A percentile compares a stretch with the other conserved stretches of the same genome.
These are phyloP conservation scores for Kwoniella europaea DNA, from an alignment of 768 basidiomycete genomes.

Conservation along the genomic window DNA sequence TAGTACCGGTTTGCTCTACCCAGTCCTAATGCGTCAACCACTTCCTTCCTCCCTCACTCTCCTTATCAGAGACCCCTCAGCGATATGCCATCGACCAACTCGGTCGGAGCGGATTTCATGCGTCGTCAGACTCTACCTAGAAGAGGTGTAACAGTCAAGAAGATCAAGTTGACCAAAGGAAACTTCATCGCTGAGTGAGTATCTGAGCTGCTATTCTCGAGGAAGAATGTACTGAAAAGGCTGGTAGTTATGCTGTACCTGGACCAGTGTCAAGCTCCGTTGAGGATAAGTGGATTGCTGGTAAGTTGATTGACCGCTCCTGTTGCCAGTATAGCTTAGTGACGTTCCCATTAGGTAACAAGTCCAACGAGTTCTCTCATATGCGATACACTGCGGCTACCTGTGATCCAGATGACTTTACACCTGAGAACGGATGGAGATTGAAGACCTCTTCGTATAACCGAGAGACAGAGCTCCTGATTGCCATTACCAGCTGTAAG, in stretches of 20 bases:
- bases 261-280: constrained; percentile 80
- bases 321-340: neutral
- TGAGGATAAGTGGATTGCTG: constrained; percentile 73
- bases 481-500: constrained; percentile 36
- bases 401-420: constrained; percentile 54
- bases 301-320: constrained; percentile 16
- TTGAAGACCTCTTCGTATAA: constrained; percentile 28
- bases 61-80: constrained; percentile 6
- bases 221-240: neutral
- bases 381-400: constrained; percentile 52
- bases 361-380: constrained; percentile 87
- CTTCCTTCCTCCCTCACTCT: constrained; percentile 4
- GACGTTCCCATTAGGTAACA: constrained; percentile 55
- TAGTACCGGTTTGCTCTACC: neutral
- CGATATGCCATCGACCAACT: constrained; percentile 31
- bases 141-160: constrained; percentile 83
- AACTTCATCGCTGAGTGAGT: constrained; percentile 80
- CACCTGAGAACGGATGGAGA: constrained; percentile 70
- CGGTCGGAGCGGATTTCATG: constrained; percentile 50
- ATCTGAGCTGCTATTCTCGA: neutral
- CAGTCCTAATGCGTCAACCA: constrained; percentile 14
- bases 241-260: constrained; percentile 71
- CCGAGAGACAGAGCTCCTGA: constrained; percentile 51
- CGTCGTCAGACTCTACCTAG: constrained; percentile 84
- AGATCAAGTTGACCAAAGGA: constrained; percentile 88